A percentile compares a stretch with the other conserved stretches of the same genome.
These are phyloP conservation scores for Bruguiera sexangula DNA, from an alignment of 345 rosid genomes.

Conservation along the genomic window DNA sequence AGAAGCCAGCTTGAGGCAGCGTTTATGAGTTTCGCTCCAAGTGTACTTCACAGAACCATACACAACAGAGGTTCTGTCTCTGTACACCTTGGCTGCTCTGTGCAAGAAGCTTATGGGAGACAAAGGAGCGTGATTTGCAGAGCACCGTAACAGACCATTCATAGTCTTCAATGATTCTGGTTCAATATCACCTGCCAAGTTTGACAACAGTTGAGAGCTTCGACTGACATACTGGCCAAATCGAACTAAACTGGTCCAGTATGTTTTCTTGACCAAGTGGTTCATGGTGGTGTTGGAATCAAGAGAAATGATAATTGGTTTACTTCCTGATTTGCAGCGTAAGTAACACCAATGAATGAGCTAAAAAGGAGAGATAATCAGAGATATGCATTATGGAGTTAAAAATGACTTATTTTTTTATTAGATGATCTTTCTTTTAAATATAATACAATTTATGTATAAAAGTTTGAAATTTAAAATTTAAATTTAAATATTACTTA, in stretches of 20 bases:
- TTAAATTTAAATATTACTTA: no score
- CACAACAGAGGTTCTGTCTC: constrained; percentile 52
- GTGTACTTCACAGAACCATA: constrained; percentile 46
- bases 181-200: constrained; percentile 17
- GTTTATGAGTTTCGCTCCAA: constrained; percentile 61
- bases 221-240: not conserved
- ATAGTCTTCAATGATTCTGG: constrained; percentile 50
- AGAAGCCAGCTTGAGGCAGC: constrained; percentile 73
- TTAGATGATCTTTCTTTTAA: no score
- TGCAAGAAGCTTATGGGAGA: constrained; percentile 75
- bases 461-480: no score
- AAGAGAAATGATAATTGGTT: no score
- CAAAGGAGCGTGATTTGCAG: constrained; percentile 56
- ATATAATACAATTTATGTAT: no score
- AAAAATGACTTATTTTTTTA: no score
- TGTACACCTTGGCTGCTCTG: constrained; percentile 62
- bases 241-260: constrained; percentile 1
- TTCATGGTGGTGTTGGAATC: constrained; percentile 15
- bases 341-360: no score
- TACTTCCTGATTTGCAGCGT: no score
- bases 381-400: no score
- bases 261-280: constrained; percentile 17
- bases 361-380: no score
- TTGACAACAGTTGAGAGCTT: constrained; percentile 10
- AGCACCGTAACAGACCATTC: constrained; percentile 56